Evolutionary conservation across 805 yeast species (phyloP).

Genomic region (Candida coleopterorum): DNA sequence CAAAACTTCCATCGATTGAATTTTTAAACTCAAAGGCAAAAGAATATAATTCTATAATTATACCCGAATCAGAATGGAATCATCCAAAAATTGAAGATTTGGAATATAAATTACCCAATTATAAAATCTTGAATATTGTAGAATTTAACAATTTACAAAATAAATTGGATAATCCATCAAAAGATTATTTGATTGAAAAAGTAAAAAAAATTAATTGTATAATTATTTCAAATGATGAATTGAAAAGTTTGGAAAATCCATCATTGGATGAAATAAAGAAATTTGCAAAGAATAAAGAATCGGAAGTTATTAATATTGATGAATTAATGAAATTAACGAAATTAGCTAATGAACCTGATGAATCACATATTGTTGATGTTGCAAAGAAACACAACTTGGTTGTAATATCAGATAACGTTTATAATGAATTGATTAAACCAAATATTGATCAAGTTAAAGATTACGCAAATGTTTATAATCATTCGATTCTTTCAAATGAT

Average conservation of each 20-base stretch:
- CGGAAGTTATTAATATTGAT: conserved; percentile 10
- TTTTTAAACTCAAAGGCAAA: conserved; percentile 15
- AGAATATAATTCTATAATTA: conserved; percentile 10
- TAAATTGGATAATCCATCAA: conserved; percentile 6
- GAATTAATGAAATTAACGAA: conserved; percentile 21
- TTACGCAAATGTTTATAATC: conserved; percentile 17
- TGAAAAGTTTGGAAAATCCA: conserved; percentile 12
- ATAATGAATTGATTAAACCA: conserved; percentile 17
- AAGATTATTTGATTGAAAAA: conserved; percentile 15
- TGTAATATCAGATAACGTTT: conserved; percentile 12
- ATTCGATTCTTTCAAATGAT: conserved; percentile 13
- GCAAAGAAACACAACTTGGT: conserved; percentile 16
- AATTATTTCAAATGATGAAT: conserved; percentile 6
- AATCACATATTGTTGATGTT: conserved; percentile 16
- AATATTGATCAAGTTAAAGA: conserved; percentile 18
- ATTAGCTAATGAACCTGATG: conserved; percentile 19
- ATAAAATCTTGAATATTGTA: conserved; percentile 11
- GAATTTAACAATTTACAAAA: conserved; percentile 10
- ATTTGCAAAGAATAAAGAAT: conserved; percentile 10
- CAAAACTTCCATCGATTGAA: conserved; percentile 16
- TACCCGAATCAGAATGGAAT: neutral
- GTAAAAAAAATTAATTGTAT: conserved; percentile 14
- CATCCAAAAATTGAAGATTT: conserved; percentile 17
- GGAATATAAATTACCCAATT: conserved; percentile 11
- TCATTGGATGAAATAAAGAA: conserved; percentile 14